These are phyloP conservation scores for Saprolegnia diclina DNA, from an alignment of 352 stramenopile genomes.

Conservation along the genomic window DNA sequence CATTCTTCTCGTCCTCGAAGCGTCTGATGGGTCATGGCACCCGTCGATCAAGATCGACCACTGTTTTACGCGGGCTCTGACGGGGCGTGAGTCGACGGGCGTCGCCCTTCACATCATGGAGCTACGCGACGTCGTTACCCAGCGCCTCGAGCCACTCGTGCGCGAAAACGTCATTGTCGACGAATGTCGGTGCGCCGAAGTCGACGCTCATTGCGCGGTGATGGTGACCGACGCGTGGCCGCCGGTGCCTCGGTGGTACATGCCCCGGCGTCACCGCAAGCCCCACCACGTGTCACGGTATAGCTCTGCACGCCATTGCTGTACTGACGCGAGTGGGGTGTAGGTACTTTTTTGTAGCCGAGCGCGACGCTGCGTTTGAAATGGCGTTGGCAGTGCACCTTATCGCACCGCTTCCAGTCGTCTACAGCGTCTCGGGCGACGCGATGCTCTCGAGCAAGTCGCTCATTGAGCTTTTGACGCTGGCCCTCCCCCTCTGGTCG, in stretches of 20 bases:
- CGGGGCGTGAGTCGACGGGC: conserved; percentile 5
- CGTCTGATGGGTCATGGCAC: neutral
- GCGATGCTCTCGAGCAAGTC: neutral
- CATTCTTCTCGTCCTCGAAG: neutral
- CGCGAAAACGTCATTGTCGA: neutral
- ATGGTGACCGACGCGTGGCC: neutral
- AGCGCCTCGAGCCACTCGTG: neutral
- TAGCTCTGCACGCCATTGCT: neutral
- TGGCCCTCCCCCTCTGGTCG: neutral
- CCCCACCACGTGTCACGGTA: neutral
- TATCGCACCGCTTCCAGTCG: neutral
- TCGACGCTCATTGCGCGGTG: neutral
- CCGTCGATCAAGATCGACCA: neutral
- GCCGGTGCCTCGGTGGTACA: conserved; percentile 8
- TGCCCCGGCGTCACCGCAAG: neutral
- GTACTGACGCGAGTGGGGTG: too few relatives aligned
- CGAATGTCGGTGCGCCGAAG: conserved; percentile 18
- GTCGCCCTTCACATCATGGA: neutral
- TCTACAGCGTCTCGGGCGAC: conserved; percentile 7
- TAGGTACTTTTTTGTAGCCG: conserved; percentile 22
- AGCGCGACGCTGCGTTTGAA: conserved; percentile 15
- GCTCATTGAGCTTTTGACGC: neutral
- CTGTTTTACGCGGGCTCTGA: neutral
- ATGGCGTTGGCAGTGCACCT: neutral
- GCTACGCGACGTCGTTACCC: neutral